These are phyloP conservation scores for Borealophlyctis nickersoniae DNA, from an alignment of 192 early-diverging fungal genomes.

Conservation along the genomic window DNA sequence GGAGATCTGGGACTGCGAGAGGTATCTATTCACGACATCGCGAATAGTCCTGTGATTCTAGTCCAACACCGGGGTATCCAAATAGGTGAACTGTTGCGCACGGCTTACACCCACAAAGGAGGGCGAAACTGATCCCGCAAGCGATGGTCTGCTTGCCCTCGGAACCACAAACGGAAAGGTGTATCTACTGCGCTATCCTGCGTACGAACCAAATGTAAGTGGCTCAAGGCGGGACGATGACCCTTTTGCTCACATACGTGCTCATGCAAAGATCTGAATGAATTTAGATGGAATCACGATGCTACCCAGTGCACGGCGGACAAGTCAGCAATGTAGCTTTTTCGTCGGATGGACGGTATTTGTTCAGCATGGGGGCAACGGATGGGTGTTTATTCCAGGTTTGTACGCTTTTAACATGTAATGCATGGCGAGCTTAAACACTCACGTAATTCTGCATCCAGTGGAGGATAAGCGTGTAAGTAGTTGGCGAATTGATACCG, in stretches of 20 bases:
- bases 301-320: conserved; percentile 16
- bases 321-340: conserved; percentile 20
- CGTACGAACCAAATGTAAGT: conserved; percentile 13
- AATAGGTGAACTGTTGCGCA: not conserved
- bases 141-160: conserved; percentile 10
- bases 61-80: too few species aligned
- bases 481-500: too few species aligned
- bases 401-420: too few species aligned
- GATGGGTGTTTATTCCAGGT: conserved; percentile 30
- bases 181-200: conserved; percentile 27
- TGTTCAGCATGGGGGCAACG: conserved; percentile 13
- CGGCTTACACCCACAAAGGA: conserved; percentile 1
- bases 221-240: not conserved
- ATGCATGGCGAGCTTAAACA: too few species aligned
- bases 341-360: conserved; percentile 15
- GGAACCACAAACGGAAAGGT: conserved; percentile 19
- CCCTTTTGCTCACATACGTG: not conserved
- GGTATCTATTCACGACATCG: conserved; percentile 12
- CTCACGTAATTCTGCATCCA: too few species aligned
- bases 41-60: too few species aligned
- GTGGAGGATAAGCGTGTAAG: too few species aligned
- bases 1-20: conserved; percentile 23
- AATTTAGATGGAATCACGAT: conserved; percentile 8
- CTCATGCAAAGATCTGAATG: not conserved
- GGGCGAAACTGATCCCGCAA: not conserved